Evolutionary conservation across 1,284 basidiomycete genomes (phyloP).

Genomic region (Ceratobasidium sp.): DNA sequence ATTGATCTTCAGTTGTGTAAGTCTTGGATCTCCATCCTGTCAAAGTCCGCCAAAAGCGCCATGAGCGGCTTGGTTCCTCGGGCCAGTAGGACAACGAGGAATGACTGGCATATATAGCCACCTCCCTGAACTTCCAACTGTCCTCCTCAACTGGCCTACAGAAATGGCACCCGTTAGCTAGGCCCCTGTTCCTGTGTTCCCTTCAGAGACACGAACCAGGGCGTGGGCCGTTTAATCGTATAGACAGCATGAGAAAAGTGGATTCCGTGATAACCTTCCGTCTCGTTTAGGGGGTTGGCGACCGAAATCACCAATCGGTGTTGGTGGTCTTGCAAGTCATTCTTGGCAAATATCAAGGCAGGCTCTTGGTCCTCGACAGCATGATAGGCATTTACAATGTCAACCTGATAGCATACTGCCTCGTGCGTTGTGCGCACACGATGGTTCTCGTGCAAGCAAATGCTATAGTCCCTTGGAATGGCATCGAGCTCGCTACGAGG

Average conservation of each 20-base stretch:
- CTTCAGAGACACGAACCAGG: not conserved
- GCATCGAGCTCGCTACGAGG: not conserved
- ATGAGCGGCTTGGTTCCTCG: too few species aligned
- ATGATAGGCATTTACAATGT: not conserved
- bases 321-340: not conserved
- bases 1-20: not conserved
- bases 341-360: not conserved
- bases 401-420: not conserved
- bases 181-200: too few species aligned
- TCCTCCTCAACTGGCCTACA: too few species aligned
- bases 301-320: slow-evolving; percentile 10
- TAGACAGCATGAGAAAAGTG: slow-evolving; percentile 11
- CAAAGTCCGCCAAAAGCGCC: too few species aligned
- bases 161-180: too few species aligned
- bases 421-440: not conserved
- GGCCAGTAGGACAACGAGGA: slow-evolving; percentile 5
- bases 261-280: not conserved
- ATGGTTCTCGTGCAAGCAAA: slow-evolving; percentile 6
- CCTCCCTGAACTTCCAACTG: not conserved
- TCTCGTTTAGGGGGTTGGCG: not conserved
- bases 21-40: not conserved
- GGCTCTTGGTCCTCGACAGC: slow-evolving; percentile 6
- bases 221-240: not conserved
- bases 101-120: slow-evolving; percentile 7
- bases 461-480: not conserved